Evolutionary conservation across 495 filamentous ascomycete genomes (phyloP).

Genomic region (Xylaria cubensis): DNA sequence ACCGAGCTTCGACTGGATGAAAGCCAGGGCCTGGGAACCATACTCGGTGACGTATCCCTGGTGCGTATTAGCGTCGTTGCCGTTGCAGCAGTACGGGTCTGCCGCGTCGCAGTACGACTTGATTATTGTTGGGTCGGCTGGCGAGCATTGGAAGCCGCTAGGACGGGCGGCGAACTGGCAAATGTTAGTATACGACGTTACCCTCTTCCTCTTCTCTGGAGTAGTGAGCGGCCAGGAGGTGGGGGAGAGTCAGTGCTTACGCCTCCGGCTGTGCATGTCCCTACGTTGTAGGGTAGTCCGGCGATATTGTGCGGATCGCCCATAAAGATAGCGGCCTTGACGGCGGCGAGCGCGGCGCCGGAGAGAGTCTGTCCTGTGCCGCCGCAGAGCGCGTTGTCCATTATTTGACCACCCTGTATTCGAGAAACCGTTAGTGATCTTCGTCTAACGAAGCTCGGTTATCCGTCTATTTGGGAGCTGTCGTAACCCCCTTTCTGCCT

Average conservation of each 20-base stretch:
- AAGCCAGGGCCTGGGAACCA: slow-evolving; percentile 44
- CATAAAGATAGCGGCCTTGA: slow-evolving; percentile 69
- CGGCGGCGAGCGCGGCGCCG: slow-evolving; percentile 53
- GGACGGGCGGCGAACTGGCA: slow-evolving; percentile 63
- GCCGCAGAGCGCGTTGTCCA: slow-evolving; percentile 69
- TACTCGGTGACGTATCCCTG: slow-evolving; percentile 65
- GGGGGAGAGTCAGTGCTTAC: slow-evolving; percentile 49
- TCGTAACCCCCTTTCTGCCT: not conserved
- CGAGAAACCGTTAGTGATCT: not conserved
- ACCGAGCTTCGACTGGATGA: slow-evolving; percentile 41
- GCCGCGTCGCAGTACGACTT: slow-evolving; percentile 68
- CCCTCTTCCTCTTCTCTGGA: not conserved
- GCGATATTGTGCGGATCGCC: slow-evolving; percentile 62
- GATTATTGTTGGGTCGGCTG: slow-evolving; percentile 56
- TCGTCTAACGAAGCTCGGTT: not conserved
- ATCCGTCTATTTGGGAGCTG: not conserved
- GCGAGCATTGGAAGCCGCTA: slow-evolving; percentile 61
- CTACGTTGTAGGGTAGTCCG: slow-evolving; percentile 66
- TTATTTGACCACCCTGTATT: slow-evolving; percentile 64
- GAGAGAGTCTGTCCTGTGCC: slow-evolving; percentile 58
- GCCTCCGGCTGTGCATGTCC: slow-evolving; percentile 61
- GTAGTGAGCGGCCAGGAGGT: not conserved
- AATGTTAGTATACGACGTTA: not conserved
- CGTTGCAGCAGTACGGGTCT: slow-evolving; percentile 72
- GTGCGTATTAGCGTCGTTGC: slow-evolving; percentile 63